Base-by-base conservation (phyloP, 2,329 filamentous ascomycete species). In the Pyrenochaeta sp. region DNA sequence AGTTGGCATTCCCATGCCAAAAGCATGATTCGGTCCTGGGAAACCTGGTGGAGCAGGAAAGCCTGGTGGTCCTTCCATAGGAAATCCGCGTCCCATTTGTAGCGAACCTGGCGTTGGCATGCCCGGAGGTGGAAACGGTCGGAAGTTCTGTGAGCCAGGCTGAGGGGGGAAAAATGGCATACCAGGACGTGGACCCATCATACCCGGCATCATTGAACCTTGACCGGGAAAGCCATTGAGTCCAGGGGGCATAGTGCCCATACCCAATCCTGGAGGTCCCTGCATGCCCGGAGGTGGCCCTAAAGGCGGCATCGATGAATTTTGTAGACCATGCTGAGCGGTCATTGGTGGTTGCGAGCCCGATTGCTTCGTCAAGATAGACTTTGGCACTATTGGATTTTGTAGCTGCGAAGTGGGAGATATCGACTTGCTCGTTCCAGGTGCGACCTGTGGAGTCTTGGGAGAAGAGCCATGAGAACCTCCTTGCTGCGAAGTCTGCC, bases 401-500 rank as follows among this genome's bases (percentile, higher is more conserved):
- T 91, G 89, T 37, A 86, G 81, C 13, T 91, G 87, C 27, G 86
- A 89, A 56, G 84, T 80, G 12, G 87, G 87, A 49, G 87, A 88
- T 28, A 83, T 82, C 0, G 86, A 80, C 79, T 61, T 90, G 84
- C 72, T 80, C 9, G 78, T 76, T 13, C 73, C 77, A 30, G 77
- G 76, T 12, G 76, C 78, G 25, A 76, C 68, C 54, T 90, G 86
- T 1, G 91, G 89, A 2, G 88, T 86, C 61, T 90, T 88, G 2
- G 92, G 91, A 50, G 88, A 90, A 6, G 87, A 86, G 7, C 86
- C 83, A 72, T 89, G 87, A 9, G 88, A 88, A n/a, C 36, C 36
- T 27, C 89, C 90, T 74, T 95, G 92, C 63, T 96, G 92, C 8
- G 92, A 95, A 46, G 87, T 80, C 59, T 93, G 91, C 54, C 92